phyloP scores from a whole-genome alignment of 2,329 filamentous ascomycete genomes.

The Helotiales sp. region DNA sequence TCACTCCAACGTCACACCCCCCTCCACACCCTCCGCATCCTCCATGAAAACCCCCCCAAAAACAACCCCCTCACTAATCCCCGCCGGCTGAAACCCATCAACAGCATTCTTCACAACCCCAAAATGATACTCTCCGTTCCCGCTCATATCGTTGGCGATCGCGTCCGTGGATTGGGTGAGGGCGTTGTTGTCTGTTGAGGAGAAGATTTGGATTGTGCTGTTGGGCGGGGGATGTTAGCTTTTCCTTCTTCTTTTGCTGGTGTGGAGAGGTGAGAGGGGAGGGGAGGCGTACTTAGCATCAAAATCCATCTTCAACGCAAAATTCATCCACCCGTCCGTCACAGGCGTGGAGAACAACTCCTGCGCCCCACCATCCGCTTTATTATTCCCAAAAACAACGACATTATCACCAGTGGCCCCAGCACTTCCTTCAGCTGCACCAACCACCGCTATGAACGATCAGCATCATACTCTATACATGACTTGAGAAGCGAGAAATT shows the following conservation, averaged over 20 bases:
- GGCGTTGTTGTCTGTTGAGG: conserved; percentile 47
- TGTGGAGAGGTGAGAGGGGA: not conserved
- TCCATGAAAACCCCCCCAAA: conserved; percentile 54
- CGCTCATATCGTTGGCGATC: conserved; percentile 41
- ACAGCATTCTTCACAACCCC: conserved; percentile 59
- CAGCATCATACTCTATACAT: no score
- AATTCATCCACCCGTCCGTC: conserved; percentile 56
- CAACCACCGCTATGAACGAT: no score
- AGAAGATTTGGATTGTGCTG: conserved; percentile 56
- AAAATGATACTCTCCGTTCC: conserved; percentile 60
- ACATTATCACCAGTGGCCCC: not conserved
- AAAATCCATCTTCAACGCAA: conserved; percentile 57
- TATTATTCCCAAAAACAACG: conserved; percentile 4
- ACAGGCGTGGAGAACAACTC: conserved; percentile 51
- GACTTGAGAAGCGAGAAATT: no score
- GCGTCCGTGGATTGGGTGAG: conserved; percentile 48
- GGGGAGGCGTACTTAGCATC: conserved; percentile 7
- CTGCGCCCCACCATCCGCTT: not conserved
- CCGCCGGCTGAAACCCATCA: conserved; percentile 41
- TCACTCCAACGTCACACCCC: conserved; percentile 37
- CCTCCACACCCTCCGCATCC: conserved; percentile 42
- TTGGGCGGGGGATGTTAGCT: no score
- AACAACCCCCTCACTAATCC: conserved; percentile 50
- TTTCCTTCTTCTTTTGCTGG: not conserved
- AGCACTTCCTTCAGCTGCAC: conserved; percentile 40